Evolutionary conservation across 805 yeast species (phyloP).

Genomic region (Diddensiella transvaalensis): DNA sequence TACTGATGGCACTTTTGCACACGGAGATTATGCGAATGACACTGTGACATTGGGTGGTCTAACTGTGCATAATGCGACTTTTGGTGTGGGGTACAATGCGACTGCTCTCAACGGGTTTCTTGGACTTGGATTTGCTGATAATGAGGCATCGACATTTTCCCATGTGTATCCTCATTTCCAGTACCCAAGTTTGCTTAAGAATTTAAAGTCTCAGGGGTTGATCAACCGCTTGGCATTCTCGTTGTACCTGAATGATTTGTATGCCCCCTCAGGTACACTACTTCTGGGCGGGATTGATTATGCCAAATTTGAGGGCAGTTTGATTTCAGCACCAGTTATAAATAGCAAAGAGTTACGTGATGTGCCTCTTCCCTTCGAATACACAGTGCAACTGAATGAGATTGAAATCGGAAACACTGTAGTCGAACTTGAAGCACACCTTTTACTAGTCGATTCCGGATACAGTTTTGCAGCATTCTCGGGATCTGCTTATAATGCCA

Average conservation of each 20-base stretch:
- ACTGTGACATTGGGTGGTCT: slow-evolving; percentile 49
- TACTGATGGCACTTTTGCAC: slow-evolving; percentile 26
- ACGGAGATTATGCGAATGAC: slow-evolving; percentile 66
- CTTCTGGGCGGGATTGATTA: slow-evolving; percentile 46
- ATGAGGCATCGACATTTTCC: slow-evolving; percentile 14
- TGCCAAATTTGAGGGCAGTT: slow-evolving; percentile 39
- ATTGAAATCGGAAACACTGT: slow-evolving; percentile 11
- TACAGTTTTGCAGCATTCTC: slow-evolving; percentile 48
- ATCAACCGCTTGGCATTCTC: slow-evolving; percentile 46
- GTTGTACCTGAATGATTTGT: slow-evolving; percentile 39
- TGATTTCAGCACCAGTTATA: slow-evolving; percentile 34
- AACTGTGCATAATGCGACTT: slow-evolving; percentile 49
- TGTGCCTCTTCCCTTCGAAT: slow-evolving; percentile 18
- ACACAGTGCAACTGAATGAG: slow-evolving; percentile 21
- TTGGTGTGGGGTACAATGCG: slow-evolving; percentile 70
- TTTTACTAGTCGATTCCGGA: slow-evolving; percentile 55
- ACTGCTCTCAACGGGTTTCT: slow-evolving; percentile 56
- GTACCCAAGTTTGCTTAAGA: slow-evolving; percentile 63
- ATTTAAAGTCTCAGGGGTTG: slow-evolving; percentile 47
- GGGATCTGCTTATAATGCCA: background rate
- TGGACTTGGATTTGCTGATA: slow-evolving; percentile 37
- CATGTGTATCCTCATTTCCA: slow-evolving; percentile 7
- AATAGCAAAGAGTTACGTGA: slow-evolving; percentile 15
- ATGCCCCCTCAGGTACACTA: slow-evolving; percentile 36
- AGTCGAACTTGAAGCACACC: slow-evolving; percentile 7